Evolutionary conservation across 352 stramenopile genomes (phyloP).

Genomic region (Phytophthora pinifolia): DNA sequence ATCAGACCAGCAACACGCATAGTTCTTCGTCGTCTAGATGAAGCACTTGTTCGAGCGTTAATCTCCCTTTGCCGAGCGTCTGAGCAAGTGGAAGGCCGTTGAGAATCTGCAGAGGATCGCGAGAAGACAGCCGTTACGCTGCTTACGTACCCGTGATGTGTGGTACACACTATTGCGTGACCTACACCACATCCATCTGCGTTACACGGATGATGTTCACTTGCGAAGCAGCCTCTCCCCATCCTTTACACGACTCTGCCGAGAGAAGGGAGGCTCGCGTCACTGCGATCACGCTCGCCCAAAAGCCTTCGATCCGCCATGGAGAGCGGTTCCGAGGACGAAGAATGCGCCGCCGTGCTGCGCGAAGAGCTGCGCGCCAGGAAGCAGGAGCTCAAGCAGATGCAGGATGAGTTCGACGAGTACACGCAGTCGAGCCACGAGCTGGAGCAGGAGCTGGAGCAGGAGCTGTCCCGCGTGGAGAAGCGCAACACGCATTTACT

Average conservation of each 20-base stretch:
- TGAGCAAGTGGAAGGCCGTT: no score
- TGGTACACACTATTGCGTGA: no score
- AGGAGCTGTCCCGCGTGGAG: conserved; percentile 70
- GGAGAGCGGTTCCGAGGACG: conserved; percentile 38
- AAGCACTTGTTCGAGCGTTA: background rate
- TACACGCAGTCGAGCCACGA: conserved; percentile 84
- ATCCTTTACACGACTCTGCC: conserved; percentile 19
- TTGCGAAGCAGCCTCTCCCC: no score
- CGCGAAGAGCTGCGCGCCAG: conserved; percentile 54
- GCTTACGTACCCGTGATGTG: no score
- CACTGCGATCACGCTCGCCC: background rate
- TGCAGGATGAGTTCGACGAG: conserved; percentile 81
- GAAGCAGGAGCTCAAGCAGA: conserved; percentile 59
- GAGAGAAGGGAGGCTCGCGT: background rate
- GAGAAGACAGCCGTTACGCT: no score
- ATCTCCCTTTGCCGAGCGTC: conserved; percentile 5
- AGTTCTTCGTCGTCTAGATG: conserved; percentile 1
- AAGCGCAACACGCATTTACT: conserved; percentile 44
- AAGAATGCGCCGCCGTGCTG: conserved; percentile 36
- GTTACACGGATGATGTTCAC: no score
- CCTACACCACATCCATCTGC: no score
- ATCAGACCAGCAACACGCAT: conserved; percentile 36
- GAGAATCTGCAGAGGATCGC: no score
- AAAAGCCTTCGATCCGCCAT: conserved; percentile 11
- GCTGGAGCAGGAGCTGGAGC: conserved; percentile 74